Percentiles rank a stretch among this genome's conserved stretches.
Conservation (phyloP, 805 yeast species). For the Jamesozyma piceae region DNA sequence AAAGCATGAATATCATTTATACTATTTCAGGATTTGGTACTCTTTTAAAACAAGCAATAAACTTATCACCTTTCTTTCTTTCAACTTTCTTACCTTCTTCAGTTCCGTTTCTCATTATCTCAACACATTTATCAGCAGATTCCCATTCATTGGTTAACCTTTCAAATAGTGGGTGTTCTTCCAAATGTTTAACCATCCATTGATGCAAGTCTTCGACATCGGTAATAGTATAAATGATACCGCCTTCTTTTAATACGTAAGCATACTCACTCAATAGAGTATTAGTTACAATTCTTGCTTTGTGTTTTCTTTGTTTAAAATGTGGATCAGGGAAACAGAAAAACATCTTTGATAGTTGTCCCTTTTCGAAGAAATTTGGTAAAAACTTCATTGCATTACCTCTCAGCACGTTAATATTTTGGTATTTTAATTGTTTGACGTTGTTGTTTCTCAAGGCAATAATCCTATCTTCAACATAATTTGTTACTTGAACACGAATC, state of each 20-base stretch:
- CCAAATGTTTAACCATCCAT: slow-evolving; percentile 93
- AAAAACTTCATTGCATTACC: slow-evolving; percentile 96
- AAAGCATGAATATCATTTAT: background rate
- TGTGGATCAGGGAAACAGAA: slow-evolving; percentile 99
- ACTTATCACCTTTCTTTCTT: slow-evolving; percentile 81
- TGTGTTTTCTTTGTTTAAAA: slow-evolving; percentile 93
- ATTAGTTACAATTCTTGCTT: slow-evolving; percentile 88
- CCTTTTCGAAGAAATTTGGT: slow-evolving; percentile 83
- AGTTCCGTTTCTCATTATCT: slow-evolving; percentile 82
- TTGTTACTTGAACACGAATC: slow-evolving; percentile 94
- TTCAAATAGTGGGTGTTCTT: slow-evolving; percentile 84
- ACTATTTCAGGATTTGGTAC: slow-evolving; percentile 45
- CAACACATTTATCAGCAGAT: slow-evolving; percentile 66
- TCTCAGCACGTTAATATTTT: slow-evolving; percentile 81
- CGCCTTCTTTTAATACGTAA: slow-evolving; percentile 75
- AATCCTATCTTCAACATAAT: slow-evolving; percentile 91
- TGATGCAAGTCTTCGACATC: slow-evolving; percentile 88
- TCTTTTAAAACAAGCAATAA: slow-evolving; percentile 77
- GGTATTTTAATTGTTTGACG: slow-evolving; percentile 38
- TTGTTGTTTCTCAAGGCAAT: slow-evolving; percentile 62
- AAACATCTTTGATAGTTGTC: slow-evolving; percentile 82
- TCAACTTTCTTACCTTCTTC: slow-evolving; percentile 97
- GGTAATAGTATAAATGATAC: slow-evolving; percentile 86
- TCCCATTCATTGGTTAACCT: slow-evolving; percentile 77
- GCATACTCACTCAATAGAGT: slow-evolving; percentile 90